These are phyloP conservation scores for Pisolithus microcarpus DNA, from an alignment of 768 basidiomycete species.

Conservation along the genomic window DNA sequence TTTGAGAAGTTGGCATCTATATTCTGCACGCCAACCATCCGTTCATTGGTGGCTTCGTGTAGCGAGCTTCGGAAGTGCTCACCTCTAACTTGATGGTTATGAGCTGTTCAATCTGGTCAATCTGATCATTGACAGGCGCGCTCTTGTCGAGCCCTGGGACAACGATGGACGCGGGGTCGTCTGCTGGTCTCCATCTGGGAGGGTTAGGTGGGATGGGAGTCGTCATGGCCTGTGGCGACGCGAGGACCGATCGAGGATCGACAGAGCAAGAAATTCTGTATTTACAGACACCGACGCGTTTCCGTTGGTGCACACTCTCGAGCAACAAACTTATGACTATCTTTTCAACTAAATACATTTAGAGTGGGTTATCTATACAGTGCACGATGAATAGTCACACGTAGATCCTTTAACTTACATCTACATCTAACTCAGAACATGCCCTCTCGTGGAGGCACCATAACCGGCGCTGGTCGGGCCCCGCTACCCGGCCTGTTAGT, in stretches of 20 bases:
- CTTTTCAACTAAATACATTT: too few relatives aligned
- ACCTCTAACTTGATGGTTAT: constrained; percentile 91
- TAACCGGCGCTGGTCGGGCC: constrained; percentile 42
- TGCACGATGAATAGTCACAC: background rate
- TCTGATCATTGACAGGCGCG: constrained; percentile 70
- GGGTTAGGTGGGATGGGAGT: constrained; percentile 53
- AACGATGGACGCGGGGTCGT: constrained; percentile 55
- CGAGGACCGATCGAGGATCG: too few relatives aligned
- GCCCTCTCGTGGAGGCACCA: constrained; percentile 50
- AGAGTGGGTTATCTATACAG: too few relatives aligned
- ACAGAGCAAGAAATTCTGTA: too few relatives aligned
- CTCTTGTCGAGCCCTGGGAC: constrained; percentile 68
- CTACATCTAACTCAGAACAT: constrained; percentile 42
- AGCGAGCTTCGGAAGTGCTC: constrained; percentile 2
- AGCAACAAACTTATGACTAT: too few relatives aligned
- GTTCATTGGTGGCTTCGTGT: constrained; percentile 6
- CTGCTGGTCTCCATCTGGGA: constrained; percentile 58
- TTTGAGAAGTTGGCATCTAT: constrained; percentile 91
- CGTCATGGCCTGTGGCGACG: constrained; percentile 12
- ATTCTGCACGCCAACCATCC: constrained; percentile 42
- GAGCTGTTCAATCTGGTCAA: constrained; percentile 92
- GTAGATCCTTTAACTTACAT: background rate
- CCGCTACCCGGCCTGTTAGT: constrained; percentile 57
- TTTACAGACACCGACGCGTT: too few relatives aligned
- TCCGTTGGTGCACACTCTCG: too few relatives aligned